Conservation (phyloP, 345 rosid species). For the Nephelium lappaceum region DNA sequence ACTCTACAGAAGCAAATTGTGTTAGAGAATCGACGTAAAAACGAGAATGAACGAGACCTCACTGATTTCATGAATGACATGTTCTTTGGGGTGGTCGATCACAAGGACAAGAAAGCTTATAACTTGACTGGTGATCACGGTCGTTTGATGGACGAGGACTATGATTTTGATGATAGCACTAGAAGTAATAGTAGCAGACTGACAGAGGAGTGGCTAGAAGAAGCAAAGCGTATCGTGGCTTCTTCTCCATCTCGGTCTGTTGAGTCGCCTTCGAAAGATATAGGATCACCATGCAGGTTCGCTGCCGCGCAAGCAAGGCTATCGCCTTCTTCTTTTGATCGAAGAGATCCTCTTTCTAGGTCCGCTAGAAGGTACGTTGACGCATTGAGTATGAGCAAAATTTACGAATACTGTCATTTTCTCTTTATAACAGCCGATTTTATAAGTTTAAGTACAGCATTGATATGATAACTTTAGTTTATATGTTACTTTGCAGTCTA, state of each 20-base stretch:
- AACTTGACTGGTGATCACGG: slow-evolving; percentile 41
- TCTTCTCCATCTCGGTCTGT: slow-evolving; percentile 39
- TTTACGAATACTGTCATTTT: too few relatives aligned
- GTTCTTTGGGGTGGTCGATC: slow-evolving; percentile 51
- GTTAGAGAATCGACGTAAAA: slow-evolving; percentile 19
- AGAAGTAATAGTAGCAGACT: slow-evolving; percentile 61
- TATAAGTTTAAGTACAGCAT: too few relatives aligned
- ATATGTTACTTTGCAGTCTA: too few relatives aligned
- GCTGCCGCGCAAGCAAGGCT: slow-evolving; percentile 38
- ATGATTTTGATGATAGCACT: slow-evolving; percentile 52
- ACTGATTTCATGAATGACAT: slow-evolving; percentile 72
- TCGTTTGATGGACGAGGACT: slow-evolving; percentile 32
- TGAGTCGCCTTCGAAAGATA: slow-evolving; percentile 48
- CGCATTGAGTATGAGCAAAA: too few relatives aligned
- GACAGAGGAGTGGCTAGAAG: slow-evolving; percentile 64
- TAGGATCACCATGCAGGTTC: slow-evolving; percentile 50
- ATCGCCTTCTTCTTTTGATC: slow-evolving; percentile 42
- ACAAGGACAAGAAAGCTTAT: slow-evolving; percentile 40
- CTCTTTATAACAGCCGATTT: too few relatives aligned
- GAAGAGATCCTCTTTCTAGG: slow-evolving; percentile 63
- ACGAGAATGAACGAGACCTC: slow-evolving; percentile 46
- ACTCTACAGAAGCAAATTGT: slow-evolving; percentile 34
- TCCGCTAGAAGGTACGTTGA: slow-evolving; percentile 61
- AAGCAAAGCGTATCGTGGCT: slow-evolving; percentile 59
- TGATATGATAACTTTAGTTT: too few relatives aligned